A percentile compares a stretch with the other conserved stretches of the same genome.
phyloP scores from a whole-genome alignment of 208 protist species.

The Acanthamoeba royreba region DNA sequence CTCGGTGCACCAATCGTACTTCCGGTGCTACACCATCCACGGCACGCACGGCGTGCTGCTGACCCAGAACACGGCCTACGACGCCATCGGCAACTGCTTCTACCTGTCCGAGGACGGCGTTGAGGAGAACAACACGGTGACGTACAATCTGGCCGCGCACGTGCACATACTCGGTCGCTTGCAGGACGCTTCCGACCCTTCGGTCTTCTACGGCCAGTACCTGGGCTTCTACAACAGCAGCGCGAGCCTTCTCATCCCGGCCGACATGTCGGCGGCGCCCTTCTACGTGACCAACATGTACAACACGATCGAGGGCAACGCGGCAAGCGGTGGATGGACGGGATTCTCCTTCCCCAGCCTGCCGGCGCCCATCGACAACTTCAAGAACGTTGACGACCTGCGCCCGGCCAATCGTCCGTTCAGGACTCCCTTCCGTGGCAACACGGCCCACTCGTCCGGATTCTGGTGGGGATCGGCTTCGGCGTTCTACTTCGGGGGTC shows the following conservation, averaged over 20 bases:
- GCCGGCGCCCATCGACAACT: background rate
- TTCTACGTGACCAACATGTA: background rate
- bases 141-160: slow-evolving; percentile 73
- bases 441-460: background rate
- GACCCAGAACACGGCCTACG: slow-evolving; percentile 69
- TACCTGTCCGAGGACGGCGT: slow-evolving; percentile 75
- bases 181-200: background rate
- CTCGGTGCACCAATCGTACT: slow-evolving; percentile 58
- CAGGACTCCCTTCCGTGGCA: too few species aligned
- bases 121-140: slow-evolving; percentile 74
- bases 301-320: background rate
- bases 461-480: background rate
- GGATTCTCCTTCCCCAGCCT: too few species aligned
- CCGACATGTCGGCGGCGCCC: too few species aligned
- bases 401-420: background rate
- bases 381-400: background rate
- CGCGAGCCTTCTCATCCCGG: slow-evolving; percentile 43
- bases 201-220: background rate
- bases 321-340: background rate
- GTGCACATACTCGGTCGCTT: slow-evolving; percentile 56
- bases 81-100: slow-evolving; percentile 75
- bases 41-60: slow-evolving; percentile 66
- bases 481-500: background rate
- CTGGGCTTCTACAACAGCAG: background rate
- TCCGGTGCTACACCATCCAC: slow-evolving; percentile 69